phyloP scores from a whole-genome alignment of 768 basidiomycete species.

The Lactarius deliciosus region DNA sequence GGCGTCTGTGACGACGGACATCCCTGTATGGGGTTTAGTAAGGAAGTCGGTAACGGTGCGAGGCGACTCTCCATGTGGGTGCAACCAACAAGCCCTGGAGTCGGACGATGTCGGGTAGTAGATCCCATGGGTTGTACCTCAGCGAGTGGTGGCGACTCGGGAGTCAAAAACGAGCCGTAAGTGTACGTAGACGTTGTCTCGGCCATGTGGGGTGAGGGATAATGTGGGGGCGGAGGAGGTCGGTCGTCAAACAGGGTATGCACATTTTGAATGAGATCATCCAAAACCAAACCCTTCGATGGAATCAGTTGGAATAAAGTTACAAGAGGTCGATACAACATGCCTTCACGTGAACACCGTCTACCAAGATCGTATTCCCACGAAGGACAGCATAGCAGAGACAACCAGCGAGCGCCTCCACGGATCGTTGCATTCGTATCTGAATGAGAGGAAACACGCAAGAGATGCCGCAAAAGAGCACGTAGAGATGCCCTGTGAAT shows the following conservation, averaged over 20 bases:
- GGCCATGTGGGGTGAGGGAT: background rate
- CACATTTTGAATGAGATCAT: background rate
- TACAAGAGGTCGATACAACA: too few species aligned
- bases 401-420: background rate
- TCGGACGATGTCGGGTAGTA: background rate
- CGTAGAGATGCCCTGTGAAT: too few species aligned
- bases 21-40: too few species aligned
- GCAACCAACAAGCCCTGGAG: background rate
- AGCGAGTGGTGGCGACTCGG: background rate
- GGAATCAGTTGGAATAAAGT: too few species aligned
- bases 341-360: too few species aligned
- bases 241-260: background rate
- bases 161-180: background rate
- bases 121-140: background rate
- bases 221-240: background rate
- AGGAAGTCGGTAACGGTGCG: background rate
- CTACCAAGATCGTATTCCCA: too few species aligned
- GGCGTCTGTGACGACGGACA: background rate
- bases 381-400: background rate
- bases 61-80: background rate
- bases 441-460: background rate
- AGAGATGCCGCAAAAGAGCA: too few species aligned
- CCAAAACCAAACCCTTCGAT: background rate
- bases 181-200: background rate
- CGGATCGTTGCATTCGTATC: background rate